These are phyloP conservation scores for Tripterygium wilfordii DNA, from an alignment of 177 flowering plant genomes.

Conservation along the genomic window DNA sequence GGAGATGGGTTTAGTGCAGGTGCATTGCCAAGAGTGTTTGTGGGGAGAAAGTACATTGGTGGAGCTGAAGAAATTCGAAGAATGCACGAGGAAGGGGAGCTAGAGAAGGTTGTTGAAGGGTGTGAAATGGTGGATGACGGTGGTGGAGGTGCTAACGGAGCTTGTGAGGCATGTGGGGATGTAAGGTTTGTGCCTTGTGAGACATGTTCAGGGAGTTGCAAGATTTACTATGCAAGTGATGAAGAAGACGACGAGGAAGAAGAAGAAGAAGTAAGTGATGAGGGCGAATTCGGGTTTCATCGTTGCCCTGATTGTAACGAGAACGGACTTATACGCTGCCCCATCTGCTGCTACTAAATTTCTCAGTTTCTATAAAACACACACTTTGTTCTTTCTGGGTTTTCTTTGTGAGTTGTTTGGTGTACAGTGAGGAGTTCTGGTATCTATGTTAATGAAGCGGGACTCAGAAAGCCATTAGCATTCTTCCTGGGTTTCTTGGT, in stretches of 20 bases:
- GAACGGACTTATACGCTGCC: slow-evolving; percentile 78
- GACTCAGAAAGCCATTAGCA: too few relatives aligned
- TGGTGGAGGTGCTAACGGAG: slow-evolving; percentile 21
- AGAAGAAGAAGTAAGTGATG: slow-evolving; percentile 10
- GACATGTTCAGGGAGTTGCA: slow-evolving; percentile 87
- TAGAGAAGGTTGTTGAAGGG: slow-evolving; percentile 49
- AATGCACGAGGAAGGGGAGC: slow-evolving; percentile 74
- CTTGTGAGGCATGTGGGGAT: slow-evolving; percentile 72
- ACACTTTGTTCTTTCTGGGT: not conserved
- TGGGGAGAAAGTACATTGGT: slow-evolving; percentile 60
- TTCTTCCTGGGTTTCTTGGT: too few relatives aligned
- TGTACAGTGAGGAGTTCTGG: slow-evolving; percentile 15
- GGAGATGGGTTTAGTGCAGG: slow-evolving; percentile 30
- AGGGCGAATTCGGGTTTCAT: slow-evolving; percentile 50
- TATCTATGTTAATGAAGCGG: too few relatives aligned
- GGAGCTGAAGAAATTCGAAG: slow-evolving; percentile 66
- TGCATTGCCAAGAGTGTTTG: slow-evolving; percentile 62
- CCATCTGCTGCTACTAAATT: slow-evolving; percentile 49
- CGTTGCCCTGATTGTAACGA: slow-evolving; percentile 93
- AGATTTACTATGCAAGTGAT: slow-evolving; percentile 46
- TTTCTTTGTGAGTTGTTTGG: slow-evolving; percentile 14
- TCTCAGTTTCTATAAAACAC: not conserved
- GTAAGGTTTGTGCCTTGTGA: slow-evolving; percentile 83
- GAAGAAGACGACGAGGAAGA: slow-evolving; percentile 32
- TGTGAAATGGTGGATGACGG: slow-evolving; percentile 47